These are phyloP conservation scores for Myriosclerotinia duriaeana DNA, from an alignment of 2,329 filamentous ascomycete species.

Conservation along the genomic window DNA sequence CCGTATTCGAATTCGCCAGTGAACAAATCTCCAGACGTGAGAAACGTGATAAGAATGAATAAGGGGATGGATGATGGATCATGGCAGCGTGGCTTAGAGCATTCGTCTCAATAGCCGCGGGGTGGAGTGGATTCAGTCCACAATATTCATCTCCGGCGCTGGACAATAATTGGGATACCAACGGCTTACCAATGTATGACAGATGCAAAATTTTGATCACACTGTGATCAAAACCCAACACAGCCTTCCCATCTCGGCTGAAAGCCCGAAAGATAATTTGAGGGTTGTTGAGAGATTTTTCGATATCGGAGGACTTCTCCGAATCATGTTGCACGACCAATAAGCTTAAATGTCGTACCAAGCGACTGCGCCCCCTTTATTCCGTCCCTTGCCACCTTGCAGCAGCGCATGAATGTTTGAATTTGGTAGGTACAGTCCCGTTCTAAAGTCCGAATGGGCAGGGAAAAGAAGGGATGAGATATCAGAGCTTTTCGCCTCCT, in stretches of 20 bases:
- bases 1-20: not conserved
- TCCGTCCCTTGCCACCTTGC: not conserved
- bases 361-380: slow-evolving; percentile 16
- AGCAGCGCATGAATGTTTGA: not conserved
- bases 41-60: not conserved
- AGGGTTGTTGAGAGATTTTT: not conserved
- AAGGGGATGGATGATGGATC: not conserved
- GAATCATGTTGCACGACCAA: not conserved
- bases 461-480: not conserved
- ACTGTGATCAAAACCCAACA: not conserved
- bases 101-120: not conserved
- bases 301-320: not conserved
- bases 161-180: not conserved
- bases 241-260: not conserved
- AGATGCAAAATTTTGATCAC: not conserved
- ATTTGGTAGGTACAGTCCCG: not conserved
- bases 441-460: not conserved
- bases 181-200: not conserved
- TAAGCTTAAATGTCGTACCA: slow-evolving; percentile 14
- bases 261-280: not conserved
- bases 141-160: not conserved
- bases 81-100: not conserved
- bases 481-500: not conserved
- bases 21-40: not conserved
- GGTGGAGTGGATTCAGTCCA: not conserved